Evolutionary conservation across 108 stramenopile species (phyloP).

Genomic region (Fragilaria radians): DNA sequence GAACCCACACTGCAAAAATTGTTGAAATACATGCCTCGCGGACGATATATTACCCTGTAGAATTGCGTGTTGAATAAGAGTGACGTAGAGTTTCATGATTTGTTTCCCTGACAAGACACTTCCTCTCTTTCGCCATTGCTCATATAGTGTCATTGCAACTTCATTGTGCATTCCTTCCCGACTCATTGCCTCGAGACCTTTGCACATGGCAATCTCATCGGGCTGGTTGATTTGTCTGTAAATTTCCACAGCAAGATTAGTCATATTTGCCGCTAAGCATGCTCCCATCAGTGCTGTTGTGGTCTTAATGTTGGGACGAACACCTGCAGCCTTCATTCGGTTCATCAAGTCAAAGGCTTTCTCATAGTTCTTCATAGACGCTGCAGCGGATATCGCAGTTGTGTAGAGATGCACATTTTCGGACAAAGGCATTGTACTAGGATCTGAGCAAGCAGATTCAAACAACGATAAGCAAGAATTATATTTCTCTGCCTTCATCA

Average conservation of each 20-base stretch:
- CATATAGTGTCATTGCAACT: constrained; percentile 35
- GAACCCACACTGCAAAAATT: too few relatives aligned
- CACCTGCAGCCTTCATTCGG: constrained; percentile 69
- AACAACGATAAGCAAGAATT: constrained; percentile 69
- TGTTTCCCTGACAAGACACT: constrained; percentile 53
- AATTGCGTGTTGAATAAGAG: constrained; percentile 32
- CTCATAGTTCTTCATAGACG: constrained; percentile 62
- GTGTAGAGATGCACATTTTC: constrained; percentile 84
- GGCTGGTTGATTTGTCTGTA: constrained; percentile 60
- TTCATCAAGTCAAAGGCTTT: constrained; percentile 70
- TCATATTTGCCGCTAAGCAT: constrained; percentile 52
- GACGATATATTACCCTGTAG: too few relatives aligned
- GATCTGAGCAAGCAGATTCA: constrained; percentile 67
- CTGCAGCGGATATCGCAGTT: constrained; percentile 78
- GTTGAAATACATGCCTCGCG: too few relatives aligned
- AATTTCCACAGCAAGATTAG: constrained; percentile 55
- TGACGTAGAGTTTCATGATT: constrained; percentile 51
- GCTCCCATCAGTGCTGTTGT: constrained; percentile 78
- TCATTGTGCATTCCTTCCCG: constrained; percentile 28
- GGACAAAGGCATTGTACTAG: constrained; percentile 54
- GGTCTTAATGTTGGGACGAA: constrained; percentile 82
- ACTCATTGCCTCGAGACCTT: constrained; percentile 58
- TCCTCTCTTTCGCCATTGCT: constrained; percentile 32
- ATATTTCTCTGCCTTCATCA: constrained; percentile 63
- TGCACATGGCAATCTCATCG: constrained; percentile 62